Base-by-base conservation (phyloP, 225 moss, liverwort and hornwort species). In the Physcomitrium patens region DNA sequence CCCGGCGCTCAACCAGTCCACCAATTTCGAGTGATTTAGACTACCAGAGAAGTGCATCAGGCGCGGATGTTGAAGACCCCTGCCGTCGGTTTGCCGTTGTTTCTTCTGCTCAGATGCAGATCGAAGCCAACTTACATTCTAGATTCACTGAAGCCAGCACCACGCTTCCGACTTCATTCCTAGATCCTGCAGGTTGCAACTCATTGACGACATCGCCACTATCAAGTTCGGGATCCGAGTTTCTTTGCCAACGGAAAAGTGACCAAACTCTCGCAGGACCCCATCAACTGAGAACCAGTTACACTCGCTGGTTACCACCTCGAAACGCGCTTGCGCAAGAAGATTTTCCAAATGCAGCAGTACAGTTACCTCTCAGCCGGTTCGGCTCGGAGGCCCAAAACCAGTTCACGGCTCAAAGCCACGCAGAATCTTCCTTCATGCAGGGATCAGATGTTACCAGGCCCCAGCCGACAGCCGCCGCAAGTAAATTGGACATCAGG, bases 271-370 rank as follows among this genome's bases (percentile, higher is more conserved):
- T 37, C 2, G 26, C n/a, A 46, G 73, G 57, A 66, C 42, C 42
- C 23, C 18, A 20, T 7, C 48, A 70, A 57, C 31, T 74, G 9
- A 57, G 72, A 16, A 43, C 72, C 23, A 78, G 78, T 70, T 79
- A 76, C 77, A 42, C 65, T 0, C 67, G 76, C 15, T 78, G 81
- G 76, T 14, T 81, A 0, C 51, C 74, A 5, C 48, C 80, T 7
- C 71, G 67, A 68, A 69, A 69, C 2, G 72, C 72, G 19, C 55
- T 64, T 3, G 49, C 71, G 3, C 71, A 69, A 0, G 79, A 57
- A 26, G 77, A 69, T 18, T 80, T 75, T 12, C 57, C 65, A 24
- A 70, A 51, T 13, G 37, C 61, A 7, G 16, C 27, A 20, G 61
- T 3, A 20, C 28, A 28, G 23, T 43, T 77, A n/a, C 69, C 61